phyloP scores from a whole-genome alignment of 2,329 filamentous ascomycete genomes.

The Cladorrhinum sp. region DNA sequence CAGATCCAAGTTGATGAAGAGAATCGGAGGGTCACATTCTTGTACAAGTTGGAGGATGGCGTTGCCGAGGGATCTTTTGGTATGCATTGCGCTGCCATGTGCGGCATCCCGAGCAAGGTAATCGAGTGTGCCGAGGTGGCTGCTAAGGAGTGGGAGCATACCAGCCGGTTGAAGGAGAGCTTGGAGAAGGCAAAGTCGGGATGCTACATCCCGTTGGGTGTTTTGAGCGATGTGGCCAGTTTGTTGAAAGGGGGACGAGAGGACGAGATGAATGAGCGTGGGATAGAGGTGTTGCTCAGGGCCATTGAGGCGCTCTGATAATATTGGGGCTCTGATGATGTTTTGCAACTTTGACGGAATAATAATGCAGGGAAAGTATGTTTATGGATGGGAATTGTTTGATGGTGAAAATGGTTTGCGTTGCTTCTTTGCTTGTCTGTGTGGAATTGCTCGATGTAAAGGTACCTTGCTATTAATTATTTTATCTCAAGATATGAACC shows the following conservation, averaged over 20 bases:
- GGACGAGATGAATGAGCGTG: slow-evolving; percentile 47
- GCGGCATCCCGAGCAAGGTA: slow-evolving; percentile 79
- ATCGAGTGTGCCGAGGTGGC: slow-evolving; percentile 86
- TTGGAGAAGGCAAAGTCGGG: slow-evolving; percentile 76
- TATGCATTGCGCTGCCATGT: slow-evolving; percentile 99
- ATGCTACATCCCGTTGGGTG: slow-evolving; percentile 77
- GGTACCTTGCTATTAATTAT: no score
- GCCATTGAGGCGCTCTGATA: slow-evolving; percentile 58
- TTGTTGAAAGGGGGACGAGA: slow-evolving; percentile 59
- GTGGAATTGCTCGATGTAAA: background rate
- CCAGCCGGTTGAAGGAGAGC: slow-evolving; percentile 82
- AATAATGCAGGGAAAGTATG: background rate
- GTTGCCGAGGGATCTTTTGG: slow-evolving; percentile 96
- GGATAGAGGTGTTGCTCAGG: slow-evolving; percentile 56
- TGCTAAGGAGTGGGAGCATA: slow-evolving; percentile 92
- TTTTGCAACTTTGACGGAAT: background rate
- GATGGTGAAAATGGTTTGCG: background rate
- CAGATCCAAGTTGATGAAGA: slow-evolving; percentile 88
- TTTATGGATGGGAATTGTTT: background rate
- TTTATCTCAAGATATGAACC: no score
- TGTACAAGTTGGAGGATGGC: slow-evolving; percentile 90
- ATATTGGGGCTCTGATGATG: background rate
- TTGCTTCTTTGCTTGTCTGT: background rate
- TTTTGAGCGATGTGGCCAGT: slow-evolving; percentile 83
- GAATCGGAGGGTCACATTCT: slow-evolving; percentile 84